Conservation (phyloP, 2,329 filamentous ascomycete genomes). For the Leptographium galeiforme region DNA sequence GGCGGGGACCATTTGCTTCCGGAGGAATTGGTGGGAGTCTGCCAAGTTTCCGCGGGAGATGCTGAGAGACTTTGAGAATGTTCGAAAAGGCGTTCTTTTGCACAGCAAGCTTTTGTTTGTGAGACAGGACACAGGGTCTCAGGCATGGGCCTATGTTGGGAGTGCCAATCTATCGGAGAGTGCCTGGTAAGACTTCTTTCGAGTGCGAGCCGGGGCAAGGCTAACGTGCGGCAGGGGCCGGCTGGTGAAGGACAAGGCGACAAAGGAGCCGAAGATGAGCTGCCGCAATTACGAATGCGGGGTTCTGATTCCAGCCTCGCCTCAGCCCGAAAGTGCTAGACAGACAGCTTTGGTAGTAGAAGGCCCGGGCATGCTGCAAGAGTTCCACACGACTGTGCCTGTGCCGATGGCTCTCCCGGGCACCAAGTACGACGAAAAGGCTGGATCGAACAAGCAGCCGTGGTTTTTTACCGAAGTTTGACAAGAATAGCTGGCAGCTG, state of each 20-base stretch:
- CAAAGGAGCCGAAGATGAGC: slow-evolving; percentile 59
- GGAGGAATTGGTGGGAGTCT: slow-evolving; percentile 57
- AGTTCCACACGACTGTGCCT: slow-evolving; percentile 43
- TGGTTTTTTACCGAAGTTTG: slow-evolving; percentile 25
- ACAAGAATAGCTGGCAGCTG: background rate
- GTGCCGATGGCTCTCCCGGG: slow-evolving; percentile 53
- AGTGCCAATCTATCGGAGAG: slow-evolving; percentile 88
- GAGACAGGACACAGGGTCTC: slow-evolving; percentile 13
- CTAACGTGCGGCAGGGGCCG: slow-evolving; percentile 49
- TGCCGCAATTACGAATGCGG: slow-evolving; percentile 96
- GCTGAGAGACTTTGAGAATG: slow-evolving; percentile 64
- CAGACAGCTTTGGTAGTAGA: background rate
- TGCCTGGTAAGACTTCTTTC: slow-evolving; percentile 56
- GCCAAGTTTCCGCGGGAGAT: slow-evolving; percentile 56
- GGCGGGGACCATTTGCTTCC: slow-evolving; percentile 75
- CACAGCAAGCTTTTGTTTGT: slow-evolving; percentile 69
- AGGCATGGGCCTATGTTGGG: slow-evolving; percentile 66
- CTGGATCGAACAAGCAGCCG: slow-evolving; percentile 15
- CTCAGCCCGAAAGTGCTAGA: background rate
- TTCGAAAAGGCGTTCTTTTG: slow-evolving; percentile 59
- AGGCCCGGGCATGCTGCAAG: slow-evolving; percentile 18
- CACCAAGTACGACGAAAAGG: slow-evolving; percentile 27
- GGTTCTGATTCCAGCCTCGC: slow-evolving; percentile 48
- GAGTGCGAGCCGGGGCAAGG: background rate
- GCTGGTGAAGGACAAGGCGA: slow-evolving; percentile 54